phyloP scores from a whole-genome alignment of 108 stramenopile genomes.

The Fistulifera pelliculosa region DNA sequence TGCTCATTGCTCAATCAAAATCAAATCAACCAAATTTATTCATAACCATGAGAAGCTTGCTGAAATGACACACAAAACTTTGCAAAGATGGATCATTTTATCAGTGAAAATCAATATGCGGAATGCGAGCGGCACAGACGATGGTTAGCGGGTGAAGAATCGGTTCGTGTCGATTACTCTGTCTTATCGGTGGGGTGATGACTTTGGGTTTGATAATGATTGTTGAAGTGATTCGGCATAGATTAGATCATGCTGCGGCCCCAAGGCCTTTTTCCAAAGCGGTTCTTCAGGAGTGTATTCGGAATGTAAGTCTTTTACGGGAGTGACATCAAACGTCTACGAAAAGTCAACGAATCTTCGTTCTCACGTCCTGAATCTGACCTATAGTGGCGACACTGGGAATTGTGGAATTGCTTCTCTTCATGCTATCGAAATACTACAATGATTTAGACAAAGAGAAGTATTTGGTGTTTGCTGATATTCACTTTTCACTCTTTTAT shows the following conservation, averaged over 20 bases:
- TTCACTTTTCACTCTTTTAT: constrained; percentile 83
- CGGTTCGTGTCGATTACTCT: constrained; percentile 22
- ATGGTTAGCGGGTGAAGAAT: constrained; percentile 1
- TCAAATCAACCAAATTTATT: too few relatives aligned
- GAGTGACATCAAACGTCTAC: too few relatives aligned
- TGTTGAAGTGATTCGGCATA: constrained; percentile 58
- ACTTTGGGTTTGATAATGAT: constrained; percentile 61
- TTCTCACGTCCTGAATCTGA: constrained; percentile 2
- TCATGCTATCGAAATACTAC: constrained; percentile 50
- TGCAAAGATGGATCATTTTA: too few relatives aligned
- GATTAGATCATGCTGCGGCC: constrained; percentile 47
- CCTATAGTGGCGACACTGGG: constrained; percentile 47
- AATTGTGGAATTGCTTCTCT: constrained; percentile 66
- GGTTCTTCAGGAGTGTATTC: constrained; percentile 67
- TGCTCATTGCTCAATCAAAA: too few relatives aligned
- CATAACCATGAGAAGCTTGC: too few relatives aligned
- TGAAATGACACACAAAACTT: too few relatives aligned
- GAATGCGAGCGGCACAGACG: too few relatives aligned
- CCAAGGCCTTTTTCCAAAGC: constrained; percentile 57
- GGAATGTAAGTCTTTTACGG: constrained; percentile 59
- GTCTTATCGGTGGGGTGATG: constrained; percentile 45
- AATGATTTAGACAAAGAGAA: constrained; percentile 32
- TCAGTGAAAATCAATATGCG: too few relatives aligned
- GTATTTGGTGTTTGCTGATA: constrained; percentile 73
- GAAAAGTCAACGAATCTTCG: not conserved